Percentiles rank a stretch among this genome's conserved stretches.
Evolutionary conservation across 257 asterid genomes (phyloP).

Genomic region (Mentha longifolia): DNA sequence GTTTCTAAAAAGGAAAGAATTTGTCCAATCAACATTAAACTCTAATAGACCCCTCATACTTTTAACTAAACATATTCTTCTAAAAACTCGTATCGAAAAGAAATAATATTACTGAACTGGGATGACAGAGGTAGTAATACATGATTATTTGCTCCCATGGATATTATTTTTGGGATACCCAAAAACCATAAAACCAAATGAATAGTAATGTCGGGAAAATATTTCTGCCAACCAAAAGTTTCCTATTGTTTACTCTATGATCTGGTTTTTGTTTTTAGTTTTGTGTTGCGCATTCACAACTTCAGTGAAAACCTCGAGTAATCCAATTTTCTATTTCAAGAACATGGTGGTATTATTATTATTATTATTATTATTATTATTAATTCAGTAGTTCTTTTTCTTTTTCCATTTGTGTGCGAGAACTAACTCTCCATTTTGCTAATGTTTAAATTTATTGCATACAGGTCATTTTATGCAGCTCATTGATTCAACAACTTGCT

Average conservation of each 20-base stretch:
- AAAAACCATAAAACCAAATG: conserved; percentile 26
- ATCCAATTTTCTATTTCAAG: conserved; percentile 6
- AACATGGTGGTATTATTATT: background rate
- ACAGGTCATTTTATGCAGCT: background rate
- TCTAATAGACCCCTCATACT: no score
- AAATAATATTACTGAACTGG: no score
- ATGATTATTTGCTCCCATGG: conserved; percentile 33
- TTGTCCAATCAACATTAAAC: no score
- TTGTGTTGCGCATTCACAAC: background rate
- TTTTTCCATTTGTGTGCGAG: no score
- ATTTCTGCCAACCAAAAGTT: conserved; percentile 30
- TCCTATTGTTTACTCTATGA: conserved; percentile 14
- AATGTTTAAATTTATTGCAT: background rate
- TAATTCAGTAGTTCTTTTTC: no score
- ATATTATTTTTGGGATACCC: conserved; percentile 25
- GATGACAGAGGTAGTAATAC: no score
- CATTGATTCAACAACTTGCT: conserved; percentile 1
- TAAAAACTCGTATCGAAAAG: no score
- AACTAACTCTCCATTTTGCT: no score
- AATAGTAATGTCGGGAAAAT: conserved; percentile 24
- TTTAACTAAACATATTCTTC: no score
- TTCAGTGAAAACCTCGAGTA: conserved; percentile 1
- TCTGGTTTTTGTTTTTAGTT: conserved; percentile 20
- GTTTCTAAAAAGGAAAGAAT: no score
- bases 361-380: background rate